phyloP scores from a whole-genome alignment of 129 eudicot genomes.

The Artemisia annua region DNA sequence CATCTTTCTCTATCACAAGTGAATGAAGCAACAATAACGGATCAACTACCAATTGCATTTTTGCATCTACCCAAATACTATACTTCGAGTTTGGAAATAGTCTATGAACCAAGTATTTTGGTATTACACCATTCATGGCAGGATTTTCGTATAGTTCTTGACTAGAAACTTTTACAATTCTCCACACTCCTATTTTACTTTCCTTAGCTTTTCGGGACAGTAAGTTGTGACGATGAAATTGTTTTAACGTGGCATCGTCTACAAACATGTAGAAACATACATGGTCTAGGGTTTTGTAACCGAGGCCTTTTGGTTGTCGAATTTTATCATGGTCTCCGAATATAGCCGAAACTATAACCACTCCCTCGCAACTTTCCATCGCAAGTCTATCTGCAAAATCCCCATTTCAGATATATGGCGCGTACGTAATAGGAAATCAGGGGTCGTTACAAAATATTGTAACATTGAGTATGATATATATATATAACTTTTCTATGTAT shows the following conservation, averaged over 20 bases:
- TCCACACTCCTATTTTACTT: constrained; percentile 72
- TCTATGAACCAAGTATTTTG: constrained; percentile 77
- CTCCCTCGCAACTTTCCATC: constrained; percentile 64
- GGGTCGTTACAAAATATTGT: constrained; percentile 1
- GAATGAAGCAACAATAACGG: constrained; percentile 79
- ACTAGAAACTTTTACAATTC: constrained; percentile 56
- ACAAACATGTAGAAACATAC: constrained; percentile 88
- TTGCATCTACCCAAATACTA: constrained; percentile 91
- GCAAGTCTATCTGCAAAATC: constrained; percentile 52
- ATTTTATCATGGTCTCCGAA: constrained; percentile 89
- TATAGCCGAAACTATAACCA: constrained; percentile 86
- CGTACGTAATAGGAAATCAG: no score
- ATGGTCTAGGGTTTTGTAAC: constrained; percentile 58
- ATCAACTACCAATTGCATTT: constrained; percentile 77
- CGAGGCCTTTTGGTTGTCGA: constrained; percentile 84
- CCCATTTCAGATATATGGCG: neutral
- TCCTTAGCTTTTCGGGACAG: constrained; percentile 46
- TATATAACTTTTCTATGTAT: neutral
- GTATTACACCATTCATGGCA: constrained; percentile 89
- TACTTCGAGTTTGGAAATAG: constrained; percentile 75
- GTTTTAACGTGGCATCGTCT: constrained; percentile 57
- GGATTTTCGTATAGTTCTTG: constrained; percentile 56
- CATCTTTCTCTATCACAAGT: constrained; percentile 48
- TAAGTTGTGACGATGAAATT: constrained; percentile 56
- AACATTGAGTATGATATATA: neutral